Evolutionary conservation across 106 monocot species (phyloP), one percentile per base, ranked within the genome.

Genomic region (Apostasia ramifera): DNA sequence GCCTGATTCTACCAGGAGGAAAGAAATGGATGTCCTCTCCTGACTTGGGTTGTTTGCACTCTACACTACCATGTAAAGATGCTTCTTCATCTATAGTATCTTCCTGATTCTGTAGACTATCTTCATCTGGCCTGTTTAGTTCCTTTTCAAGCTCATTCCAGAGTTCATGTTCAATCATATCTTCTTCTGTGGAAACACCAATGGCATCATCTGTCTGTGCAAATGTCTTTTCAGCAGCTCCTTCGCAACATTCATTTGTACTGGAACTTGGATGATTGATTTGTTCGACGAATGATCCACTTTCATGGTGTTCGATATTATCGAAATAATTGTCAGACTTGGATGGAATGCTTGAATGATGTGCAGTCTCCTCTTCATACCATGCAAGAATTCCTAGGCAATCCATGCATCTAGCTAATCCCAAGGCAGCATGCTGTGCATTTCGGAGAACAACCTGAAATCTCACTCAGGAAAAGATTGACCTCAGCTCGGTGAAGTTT

Each of bases 1-100:
- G 91, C 75, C 84, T 81, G 53, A 91, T 81, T 59, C 77, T 81
- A 8, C 91, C 91, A 0, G 91, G 91, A 1, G 86, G 91, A 66
- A 82, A 87, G 53, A 87, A 87, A 13, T 81, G 80, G 9, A 67
- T 63, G 10, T 69, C 63, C 44, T 81, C 81, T 63, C 66, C 48
- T 50, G 69, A 71, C 0, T 55, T 70, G 6, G 65, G 47, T 39
- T 82, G 73, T 40, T 72, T 79, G 41, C 68, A 80, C 47, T 68
- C 61, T n/a, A 46, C 59, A 62, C 66, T 67, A 63, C 59, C 59
- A 42, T 50, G 14, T 38, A 38, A 39, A 68, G 47, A 58, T 43
- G 37, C 57, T 39, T 53, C 63, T 39, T 26, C 11, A 5, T 65
- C 64, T 11, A 6, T 40, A 41, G 0, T 54, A 10, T 53, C 63